phyloP scores from a whole-genome alignment of 1,284 basidiomycete species.

The Ceratobasidium sp. region DNA sequence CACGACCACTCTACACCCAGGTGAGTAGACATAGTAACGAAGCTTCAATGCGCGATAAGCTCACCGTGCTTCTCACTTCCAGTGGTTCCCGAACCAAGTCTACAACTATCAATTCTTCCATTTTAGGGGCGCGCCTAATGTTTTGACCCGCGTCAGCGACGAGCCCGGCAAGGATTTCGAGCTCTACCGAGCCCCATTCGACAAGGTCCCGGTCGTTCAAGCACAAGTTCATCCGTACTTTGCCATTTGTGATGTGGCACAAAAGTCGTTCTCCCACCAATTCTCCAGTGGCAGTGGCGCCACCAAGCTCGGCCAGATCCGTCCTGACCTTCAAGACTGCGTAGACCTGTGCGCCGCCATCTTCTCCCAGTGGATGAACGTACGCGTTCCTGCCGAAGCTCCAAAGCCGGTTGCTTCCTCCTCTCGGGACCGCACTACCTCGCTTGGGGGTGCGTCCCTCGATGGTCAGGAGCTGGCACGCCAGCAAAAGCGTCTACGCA shows the following conservation, averaged over 20 bases:
- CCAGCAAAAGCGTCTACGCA: no score
- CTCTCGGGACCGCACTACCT: background rate
- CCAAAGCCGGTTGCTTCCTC: background rate
- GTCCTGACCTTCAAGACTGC: background rate
- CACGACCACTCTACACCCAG: background rate
- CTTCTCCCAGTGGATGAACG: background rate
- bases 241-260: background rate
- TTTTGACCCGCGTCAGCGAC: background rate
- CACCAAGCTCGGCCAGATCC: background rate
- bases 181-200: background rate
- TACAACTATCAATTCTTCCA: background rate
- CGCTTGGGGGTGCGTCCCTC: no score
- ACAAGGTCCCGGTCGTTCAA: background rate
- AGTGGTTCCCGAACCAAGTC: background rate
- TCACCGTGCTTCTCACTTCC: no score
- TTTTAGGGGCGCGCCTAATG: background rate
- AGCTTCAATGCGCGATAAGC: no score
- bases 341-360: background rate
- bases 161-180: background rate
- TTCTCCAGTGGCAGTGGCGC: background rate
- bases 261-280: background rate
- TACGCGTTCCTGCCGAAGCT: no score
- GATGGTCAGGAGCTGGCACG: no score
- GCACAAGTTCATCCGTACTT: conserved; percentile 1
- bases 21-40: background rate